Base-by-base conservation (phyloP, 176 grass and related monocot genomes). In the Typha latifolia region DNA sequence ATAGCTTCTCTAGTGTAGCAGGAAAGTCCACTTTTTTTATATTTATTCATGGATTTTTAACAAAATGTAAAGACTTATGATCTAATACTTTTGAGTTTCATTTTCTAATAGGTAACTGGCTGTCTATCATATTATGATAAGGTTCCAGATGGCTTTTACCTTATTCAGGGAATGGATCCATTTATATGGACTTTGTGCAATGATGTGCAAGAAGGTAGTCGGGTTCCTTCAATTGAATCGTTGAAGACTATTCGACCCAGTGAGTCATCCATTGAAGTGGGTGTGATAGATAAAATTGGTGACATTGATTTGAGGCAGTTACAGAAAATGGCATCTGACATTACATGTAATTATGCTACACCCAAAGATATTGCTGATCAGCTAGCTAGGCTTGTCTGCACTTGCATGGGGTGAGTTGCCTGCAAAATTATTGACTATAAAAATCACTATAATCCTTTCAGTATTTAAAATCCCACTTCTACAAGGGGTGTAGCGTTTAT, bases 151-250 rank as follows among this genome's bases (percentile, higher is more conserved):
- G 91, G 91, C 26, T 95, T 95, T 49, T 96, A 90, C 73, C 27
- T 76, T 72, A 87, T 96, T 48, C 87, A 87, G 24, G 91, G 87
- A 76, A 87, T 96, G 81, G 79, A 96, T 73, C 87, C 91, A 27
- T 82, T 82, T 81, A 22, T 96, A 66, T 96, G 91, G 91, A 77
- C 91, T 49, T 72, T 96, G 66, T 90, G 87, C 70, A 87, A 74
- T 55, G 84, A 87, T 51, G 62, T 84, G 78, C 76, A 82, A 24
- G 76, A 87, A 29, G 83, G 69, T 49, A 83, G 72, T 12, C 81
- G 73, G 37, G 62, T 90, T 49, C 91, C 91, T 31, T 81, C 87
- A 11, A 69, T 96, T 14, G 91, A 90, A 21, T 84, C 87, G 4
- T 66, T 96, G 62, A 87, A 16, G 66, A 62, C 80, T 64, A 53